phyloP scores from a whole-genome alignment of 192 early-diverging fungal species.

The Umbelopsis ramanniana region DNA sequence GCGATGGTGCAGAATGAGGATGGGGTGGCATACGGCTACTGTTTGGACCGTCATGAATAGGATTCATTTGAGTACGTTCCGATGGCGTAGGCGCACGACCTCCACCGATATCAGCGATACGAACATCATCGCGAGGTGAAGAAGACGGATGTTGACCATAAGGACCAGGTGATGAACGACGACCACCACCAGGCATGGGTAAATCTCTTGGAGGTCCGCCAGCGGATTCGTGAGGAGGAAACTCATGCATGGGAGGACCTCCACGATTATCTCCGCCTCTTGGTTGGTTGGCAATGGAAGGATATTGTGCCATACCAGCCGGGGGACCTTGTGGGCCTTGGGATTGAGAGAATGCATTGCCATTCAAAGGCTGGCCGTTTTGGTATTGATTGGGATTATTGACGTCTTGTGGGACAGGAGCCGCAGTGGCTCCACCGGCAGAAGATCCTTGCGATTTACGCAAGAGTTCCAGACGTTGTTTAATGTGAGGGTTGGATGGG shows the following conservation, averaged over 20 bases:
- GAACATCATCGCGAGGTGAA: conserved; percentile 35
- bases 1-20: not conserved
- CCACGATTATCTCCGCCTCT: conserved; percentile 24
- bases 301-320: conserved; percentile 35
- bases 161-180: conserved; percentile 36
- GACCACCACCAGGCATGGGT: conserved; percentile 33
- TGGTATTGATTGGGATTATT: conserved; percentile 41
- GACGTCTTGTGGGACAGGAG: conserved; percentile 39
- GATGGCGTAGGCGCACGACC: conserved; percentile 39
- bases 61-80: conserved; percentile 46
- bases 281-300: not conserved
- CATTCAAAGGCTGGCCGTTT: conserved; percentile 31
- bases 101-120: conserved; percentile 45
- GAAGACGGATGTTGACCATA: conserved; percentile 19
- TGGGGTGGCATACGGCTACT: not conserved
- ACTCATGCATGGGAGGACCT: conserved; percentile 23
- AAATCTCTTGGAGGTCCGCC: conserved; percentile 37
- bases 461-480: conserved; percentile 38
- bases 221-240: conserved; percentile 27
- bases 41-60: conserved; percentile 32
- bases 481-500: conserved; percentile 67
- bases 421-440: not conserved
- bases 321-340: conserved; percentile 35
- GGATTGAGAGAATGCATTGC: conserved; percentile 25
- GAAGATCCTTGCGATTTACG: conserved; percentile 28